Base-by-base conservation (phyloP, 176 grass and related monocot species). In the Phragmites australis region DNA sequence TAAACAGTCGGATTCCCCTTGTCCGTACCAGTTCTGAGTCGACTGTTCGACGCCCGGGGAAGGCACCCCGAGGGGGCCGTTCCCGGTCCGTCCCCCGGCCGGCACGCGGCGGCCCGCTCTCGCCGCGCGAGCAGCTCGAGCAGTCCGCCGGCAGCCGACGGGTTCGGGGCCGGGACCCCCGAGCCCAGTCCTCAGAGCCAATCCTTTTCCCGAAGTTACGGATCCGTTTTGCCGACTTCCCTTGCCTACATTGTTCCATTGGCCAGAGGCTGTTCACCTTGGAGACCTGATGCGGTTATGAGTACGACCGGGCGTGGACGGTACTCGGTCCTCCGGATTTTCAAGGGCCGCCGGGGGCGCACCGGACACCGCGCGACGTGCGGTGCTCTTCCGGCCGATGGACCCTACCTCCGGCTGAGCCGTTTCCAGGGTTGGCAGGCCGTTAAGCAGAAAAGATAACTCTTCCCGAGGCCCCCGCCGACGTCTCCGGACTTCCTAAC, bases 201-300 rank as follows among this genome's bases (percentile, higher is more conserved):
- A 37, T 37, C 34, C 34, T 37, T 37, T 37, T 37, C 34, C 88
- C 68, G 59, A 90, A 84, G 88, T 86, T 90, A 86, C 83, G 83
- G 79, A 90, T 90, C 88, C 81, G 59, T 87, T 88, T 92, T 91
- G 89, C 85, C 77, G 65, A 91, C 85, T 91, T 91, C 89, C 82
- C 85, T 88, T 88, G 82, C 89, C 89, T 92, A 88, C 82, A 88
- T 92, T 88, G 51, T 92, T 92, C 86, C 86, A 53, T 53, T 53
- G 51, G 51, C 49, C 49, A 51, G 49, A 51, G 49, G 49, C 49
- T 51, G 4, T 51, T 51, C 49, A 51, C 51, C 51, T 54, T 54
- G 51, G 51, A 22, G 51, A 21, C 51, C 51, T 54, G 21, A 54
- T 54, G 51, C 21, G 51, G 51, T 21, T 54, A 21, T 21, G 51